These are phyloP conservation scores for Fusarium illudens DNA, from an alignment of 2,329 filamentous ascomycete genomes.

Conservation along the genomic window DNA sequence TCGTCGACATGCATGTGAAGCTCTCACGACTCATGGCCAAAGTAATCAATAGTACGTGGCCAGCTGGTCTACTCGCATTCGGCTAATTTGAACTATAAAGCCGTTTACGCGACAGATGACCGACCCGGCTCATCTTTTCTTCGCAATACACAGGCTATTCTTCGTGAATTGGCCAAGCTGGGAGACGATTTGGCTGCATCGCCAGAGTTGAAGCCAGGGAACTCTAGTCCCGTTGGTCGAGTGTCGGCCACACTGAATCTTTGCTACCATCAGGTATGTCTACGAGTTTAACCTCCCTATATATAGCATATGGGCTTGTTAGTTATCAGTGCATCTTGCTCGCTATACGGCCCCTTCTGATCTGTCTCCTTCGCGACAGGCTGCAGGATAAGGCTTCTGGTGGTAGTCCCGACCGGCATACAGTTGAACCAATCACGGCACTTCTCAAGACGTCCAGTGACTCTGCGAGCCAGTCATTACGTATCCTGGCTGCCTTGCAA, in stretches of 20 bases:
- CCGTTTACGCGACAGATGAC: constrained; percentile 6
- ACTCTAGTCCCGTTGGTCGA: neutral
- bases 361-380: constrained; percentile 9
- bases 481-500: constrained; percentile 3
- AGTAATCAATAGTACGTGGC: constrained; percentile 3
- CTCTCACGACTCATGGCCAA: constrained; percentile 7
- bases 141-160: neutral
- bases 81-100: neutral
- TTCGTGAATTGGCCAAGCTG: neutral
- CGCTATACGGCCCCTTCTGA: constrained; percentile 4
- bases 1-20: constrained; percentile 7
- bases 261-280: constrained; percentile 8
- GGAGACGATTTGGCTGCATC: constrained; percentile 1
- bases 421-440: constrained; percentile 1
- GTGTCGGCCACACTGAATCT: constrained; percentile 12
- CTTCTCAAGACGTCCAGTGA: constrained; percentile 6
- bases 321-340: constrained; percentile 4
- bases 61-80: rapidly evolving
- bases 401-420: neutral
- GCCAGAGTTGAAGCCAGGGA: neutral
- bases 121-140: neutral
- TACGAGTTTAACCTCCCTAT: rapidly evolving
- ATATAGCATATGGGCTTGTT: neutral
- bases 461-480: constrained; percentile 2
- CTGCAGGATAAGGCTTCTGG: neutral